A percentile compares a stretch with the other conserved stretches of the same genome.
Evolutionary conservation across 2,329 filamentous ascomycete species (phyloP).

Genomic region (Aspergillus persii): DNA sequence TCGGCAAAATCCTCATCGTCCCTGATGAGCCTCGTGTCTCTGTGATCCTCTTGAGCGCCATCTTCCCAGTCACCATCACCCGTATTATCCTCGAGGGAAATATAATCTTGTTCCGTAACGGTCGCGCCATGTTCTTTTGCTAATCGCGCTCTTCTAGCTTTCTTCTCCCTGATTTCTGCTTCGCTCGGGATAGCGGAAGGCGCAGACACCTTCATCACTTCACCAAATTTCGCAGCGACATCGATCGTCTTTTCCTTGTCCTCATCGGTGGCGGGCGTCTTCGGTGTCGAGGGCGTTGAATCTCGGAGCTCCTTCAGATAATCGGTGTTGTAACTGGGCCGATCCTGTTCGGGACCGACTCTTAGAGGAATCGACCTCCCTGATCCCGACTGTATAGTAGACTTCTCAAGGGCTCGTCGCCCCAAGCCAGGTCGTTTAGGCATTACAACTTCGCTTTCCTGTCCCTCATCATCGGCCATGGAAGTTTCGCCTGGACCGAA

Average conservation of each 20-base stretch:
- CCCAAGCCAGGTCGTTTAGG: constrained; percentile 61
- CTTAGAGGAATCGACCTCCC: constrained; percentile 57
- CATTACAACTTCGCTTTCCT: constrained; percentile 54
- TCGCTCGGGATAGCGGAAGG: constrained; percentile 68
- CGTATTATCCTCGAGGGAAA: constrained; percentile 38
- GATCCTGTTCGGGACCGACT: constrained; percentile 62
- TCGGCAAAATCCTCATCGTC: constrained; percentile 93
- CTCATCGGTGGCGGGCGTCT: constrained; percentile 37
- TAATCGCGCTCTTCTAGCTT: constrained; percentile 78
- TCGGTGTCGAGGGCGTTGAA: constrained; percentile 80
- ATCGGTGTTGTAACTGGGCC: constrained; percentile 81
- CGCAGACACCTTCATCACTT: constrained; percentile 33
- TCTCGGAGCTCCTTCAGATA: constrained; percentile 81
- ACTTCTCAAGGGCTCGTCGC: constrained; percentile 65
- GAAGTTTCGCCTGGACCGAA: constrained; percentile 65
- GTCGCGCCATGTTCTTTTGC: constrained; percentile 60
- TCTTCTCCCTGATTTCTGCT: constrained; percentile 85
- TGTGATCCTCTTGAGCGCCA: constrained; percentile 60
- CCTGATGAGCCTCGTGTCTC: constrained; percentile 70
- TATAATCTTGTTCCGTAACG: constrained; percentile 62
- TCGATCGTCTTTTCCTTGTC: constrained; percentile 54
- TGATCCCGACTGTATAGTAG: constrained; percentile 55
- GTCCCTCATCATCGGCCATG: constrained; percentile 54
- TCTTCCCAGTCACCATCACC: constrained; percentile 47
- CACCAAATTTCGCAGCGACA: constrained; percentile 50